Conservation (phyloP, 345 rosid genomes). For the Gynandropsis gynandra region DNA sequence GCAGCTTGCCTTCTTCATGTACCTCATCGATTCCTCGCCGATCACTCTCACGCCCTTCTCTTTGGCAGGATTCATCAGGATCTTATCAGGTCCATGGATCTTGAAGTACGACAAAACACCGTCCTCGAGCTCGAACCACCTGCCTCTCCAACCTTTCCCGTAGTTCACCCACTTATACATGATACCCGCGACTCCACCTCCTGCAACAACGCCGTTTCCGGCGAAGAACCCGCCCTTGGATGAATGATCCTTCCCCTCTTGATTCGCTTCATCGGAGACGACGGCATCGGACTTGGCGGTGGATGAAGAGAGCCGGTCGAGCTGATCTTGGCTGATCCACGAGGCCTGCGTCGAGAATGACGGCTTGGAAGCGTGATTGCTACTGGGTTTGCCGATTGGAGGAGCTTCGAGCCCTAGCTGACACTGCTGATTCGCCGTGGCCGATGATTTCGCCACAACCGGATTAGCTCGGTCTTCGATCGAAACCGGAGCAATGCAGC, state of each 20-base stretch:
- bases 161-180: conserved; percentile 96
- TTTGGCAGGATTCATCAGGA: conserved; percentile 53
- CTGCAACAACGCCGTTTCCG: conserved; percentile 32
- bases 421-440: conserved; percentile 29
- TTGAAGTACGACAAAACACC: conserved; percentile 85
- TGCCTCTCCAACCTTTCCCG: conserved; percentile 87
- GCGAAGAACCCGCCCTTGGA: conserved; percentile 32
- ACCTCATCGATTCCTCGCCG: conserved; percentile 79
- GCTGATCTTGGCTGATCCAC: conserved; percentile 42
- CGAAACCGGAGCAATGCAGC: conserved; percentile 99
- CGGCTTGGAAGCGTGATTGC: conserved; percentile 40
- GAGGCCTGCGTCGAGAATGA: conserved; percentile 54
- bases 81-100: conserved; percentile 90
- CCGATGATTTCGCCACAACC: conserved; percentile 44
- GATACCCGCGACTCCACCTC: conserved; percentile 60
- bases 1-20: conserved; percentile 65
- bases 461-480: conserved; percentile 75
- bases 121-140: conserved; percentile 88
- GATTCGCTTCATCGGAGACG: conserved; percentile 26
- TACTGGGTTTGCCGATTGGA: conserved; percentile 17
- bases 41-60: conserved; percentile 66
- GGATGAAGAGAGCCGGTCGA: conserved; percentile 30
- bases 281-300: conserved; percentile 25
- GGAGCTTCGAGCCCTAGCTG: conserved; percentile 37
- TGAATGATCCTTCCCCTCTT: conserved; percentile 30